phyloP scores from a whole-genome alignment of 768 basidiomycete genomes.

The Leccinum sublutescens region DNA sequence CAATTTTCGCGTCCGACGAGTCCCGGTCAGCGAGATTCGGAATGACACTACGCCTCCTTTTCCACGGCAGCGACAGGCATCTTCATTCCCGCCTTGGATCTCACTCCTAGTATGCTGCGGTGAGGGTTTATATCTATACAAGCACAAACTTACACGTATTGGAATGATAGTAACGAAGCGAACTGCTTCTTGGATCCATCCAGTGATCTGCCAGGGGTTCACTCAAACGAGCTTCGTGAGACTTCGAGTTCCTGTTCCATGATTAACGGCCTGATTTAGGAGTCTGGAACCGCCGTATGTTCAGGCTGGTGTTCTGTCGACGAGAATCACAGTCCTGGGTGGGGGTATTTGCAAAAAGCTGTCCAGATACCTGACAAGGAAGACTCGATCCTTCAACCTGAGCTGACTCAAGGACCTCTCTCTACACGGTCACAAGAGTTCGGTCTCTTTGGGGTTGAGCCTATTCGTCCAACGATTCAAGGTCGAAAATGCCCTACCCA shows the following conservation, averaged over 20 bases:
- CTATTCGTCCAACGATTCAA: neutral
- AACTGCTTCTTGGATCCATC: neutral
- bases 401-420: neutral
- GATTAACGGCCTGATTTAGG: neutral
- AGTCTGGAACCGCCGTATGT: neutral
- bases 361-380: neutral
- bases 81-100: neutral
- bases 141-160: neutral
- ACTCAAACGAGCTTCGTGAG: neutral
- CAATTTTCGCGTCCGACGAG: neutral
- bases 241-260: neutral
- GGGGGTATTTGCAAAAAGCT: neutral
- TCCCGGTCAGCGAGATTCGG: neutral
- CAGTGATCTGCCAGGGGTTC: neutral
- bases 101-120: neutral
- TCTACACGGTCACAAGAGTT: neutral
- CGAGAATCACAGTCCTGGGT: neutral
- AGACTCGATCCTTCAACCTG: neutral
- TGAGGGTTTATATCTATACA: neutral
- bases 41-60: neutral
- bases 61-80: neutral
- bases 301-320: neutral
- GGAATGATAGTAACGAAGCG: neutral
- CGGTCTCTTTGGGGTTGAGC: neutral
- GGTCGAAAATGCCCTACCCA: neutral